These are phyloP conservation scores for Plasmodium reichenowi DNA, from an alignment of 169 alveolate genomes.

Conservation along the genomic window DNA sequence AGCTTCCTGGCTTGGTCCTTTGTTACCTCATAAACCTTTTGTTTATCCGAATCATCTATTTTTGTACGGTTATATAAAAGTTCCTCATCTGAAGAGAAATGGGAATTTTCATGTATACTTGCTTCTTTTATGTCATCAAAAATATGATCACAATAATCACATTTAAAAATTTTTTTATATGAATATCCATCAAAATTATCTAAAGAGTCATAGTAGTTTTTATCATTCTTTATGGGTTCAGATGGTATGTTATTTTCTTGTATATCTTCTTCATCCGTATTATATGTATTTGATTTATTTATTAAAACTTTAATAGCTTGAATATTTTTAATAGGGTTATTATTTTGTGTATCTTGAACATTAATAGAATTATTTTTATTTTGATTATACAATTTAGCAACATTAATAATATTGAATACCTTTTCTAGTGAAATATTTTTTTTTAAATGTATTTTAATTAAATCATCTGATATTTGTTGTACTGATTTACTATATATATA, in stretches of 20 bases:
- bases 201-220: slow-evolving; percentile 39
- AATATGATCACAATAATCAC: slow-evolving; percentile 70
- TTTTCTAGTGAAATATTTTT: slow-evolving; percentile 29
- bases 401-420: slow-evolving; percentile 42
- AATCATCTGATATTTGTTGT: slow-evolving; percentile 69
- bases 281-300: slow-evolving; percentile 24
- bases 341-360: neutral
- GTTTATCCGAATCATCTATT: neutral
- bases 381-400: neutral
- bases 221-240: slow-evolving; percentile 29
- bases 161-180: slow-evolving; percentile 65
- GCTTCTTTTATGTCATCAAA: slow-evolving; percentile 56
- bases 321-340: neutral
- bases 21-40: slow-evolving; percentile 22
- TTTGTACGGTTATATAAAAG: slow-evolving; percentile 18
- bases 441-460: slow-evolving; percentile 56
- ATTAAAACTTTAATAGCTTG: slow-evolving; percentile 34
- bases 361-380: neutral
- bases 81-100: slow-evolving; percentile 56
- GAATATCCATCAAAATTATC: slow-evolving; percentile 72
- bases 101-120: slow-evolving; percentile 59
- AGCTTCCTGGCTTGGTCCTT: neutral
- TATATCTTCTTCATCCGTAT: neutral
- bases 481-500: slow-evolving; percentile 42
- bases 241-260: no score